A percentile compares a stretch with the other conserved stretches of the same genome.
phyloP scores from a whole-genome alignment of 2,329 filamentous ascomycete genomes.

The Sporothrix phasma region DNA sequence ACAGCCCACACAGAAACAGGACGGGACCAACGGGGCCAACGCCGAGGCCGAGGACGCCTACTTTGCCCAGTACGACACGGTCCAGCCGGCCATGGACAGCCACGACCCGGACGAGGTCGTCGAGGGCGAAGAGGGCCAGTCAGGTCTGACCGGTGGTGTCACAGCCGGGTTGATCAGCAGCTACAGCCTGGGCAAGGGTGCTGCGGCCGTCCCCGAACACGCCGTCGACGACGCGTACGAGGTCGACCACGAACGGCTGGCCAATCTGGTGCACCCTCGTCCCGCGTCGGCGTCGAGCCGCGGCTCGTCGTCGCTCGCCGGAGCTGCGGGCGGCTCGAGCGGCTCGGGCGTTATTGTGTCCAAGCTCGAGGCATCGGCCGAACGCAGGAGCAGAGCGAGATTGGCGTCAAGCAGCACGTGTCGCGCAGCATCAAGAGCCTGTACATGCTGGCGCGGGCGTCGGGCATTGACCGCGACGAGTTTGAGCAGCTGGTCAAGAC shows the following conservation, averaged over 20 bases:
- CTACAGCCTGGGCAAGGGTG: not conserved
- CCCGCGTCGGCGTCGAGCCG: conserved; percentile 49
- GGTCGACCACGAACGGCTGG: conserved; percentile 31
- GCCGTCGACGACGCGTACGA: conserved; percentile 23
- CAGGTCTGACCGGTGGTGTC: conserved; percentile 18
- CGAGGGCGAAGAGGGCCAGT: conserved; percentile 27
- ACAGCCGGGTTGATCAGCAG: not conserved
- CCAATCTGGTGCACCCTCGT: conserved; percentile 42
- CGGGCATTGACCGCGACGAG: conserved; percentile 64
- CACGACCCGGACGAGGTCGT: conserved; percentile 64
- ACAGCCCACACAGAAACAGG: not conserved
- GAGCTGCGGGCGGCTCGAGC: conserved; percentile 33
- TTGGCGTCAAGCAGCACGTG: conserved; percentile 70
- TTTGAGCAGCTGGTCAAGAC: conserved; percentile 63
- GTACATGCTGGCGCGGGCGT: conserved; percentile 57
- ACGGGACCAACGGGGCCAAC: conserved; percentile 20
- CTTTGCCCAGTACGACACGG: conserved; percentile 64
- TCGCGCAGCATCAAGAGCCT: conserved; percentile 68
- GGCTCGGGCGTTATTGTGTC: conserved; percentile 47
- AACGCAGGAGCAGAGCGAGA: conserved; percentile 54
- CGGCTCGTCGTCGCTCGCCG: conserved; percentile 37
- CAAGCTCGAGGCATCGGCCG: conserved; percentile 47
- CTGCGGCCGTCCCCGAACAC: conserved; percentile 11
- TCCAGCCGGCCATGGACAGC: conserved; percentile 71
- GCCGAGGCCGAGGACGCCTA: conserved; percentile 56